Conservation (phyloP, 345 rosid species). For the Pelargonium nanum region DNA sequence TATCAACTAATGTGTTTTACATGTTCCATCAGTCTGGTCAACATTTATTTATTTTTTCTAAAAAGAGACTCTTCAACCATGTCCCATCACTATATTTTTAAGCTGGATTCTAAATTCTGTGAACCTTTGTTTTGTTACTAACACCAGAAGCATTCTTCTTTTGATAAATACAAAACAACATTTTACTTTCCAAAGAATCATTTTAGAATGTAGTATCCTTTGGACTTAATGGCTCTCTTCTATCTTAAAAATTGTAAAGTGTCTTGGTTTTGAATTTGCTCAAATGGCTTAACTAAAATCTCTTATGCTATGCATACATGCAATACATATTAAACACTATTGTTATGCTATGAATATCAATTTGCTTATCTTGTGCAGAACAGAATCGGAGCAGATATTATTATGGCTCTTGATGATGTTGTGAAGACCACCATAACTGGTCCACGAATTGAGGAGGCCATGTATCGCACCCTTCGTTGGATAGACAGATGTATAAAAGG, state of each 20-base stretch:
- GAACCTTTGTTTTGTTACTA: too few species aligned
- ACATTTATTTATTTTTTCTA: not conserved
- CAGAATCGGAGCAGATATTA: constrained; percentile 78
- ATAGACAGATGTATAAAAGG: constrained; percentile 73
- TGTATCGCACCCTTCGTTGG: constrained; percentile 84
- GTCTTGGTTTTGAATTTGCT: not conserved
- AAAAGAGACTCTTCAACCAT: not conserved
- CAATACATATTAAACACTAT: not conserved
- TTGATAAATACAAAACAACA: too few species aligned
- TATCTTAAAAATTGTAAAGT: too few species aligned
- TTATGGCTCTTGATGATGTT: constrained; percentile 87
- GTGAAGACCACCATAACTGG: constrained; percentile 75
- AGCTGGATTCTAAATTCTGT: too few species aligned
- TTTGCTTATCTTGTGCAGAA: constrained; percentile 31
- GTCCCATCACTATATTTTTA: too few species aligned
- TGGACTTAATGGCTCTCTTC: not conserved
- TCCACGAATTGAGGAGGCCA: constrained; percentile 75
- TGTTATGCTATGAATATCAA: constrained; percentile 7
- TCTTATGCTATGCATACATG: not conserved
- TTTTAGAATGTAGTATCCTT: too few species aligned
- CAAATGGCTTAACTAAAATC: not conserved
- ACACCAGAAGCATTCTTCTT: too few species aligned
- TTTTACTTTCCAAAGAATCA: too few species aligned
- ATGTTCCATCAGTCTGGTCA: not conserved
- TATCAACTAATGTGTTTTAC: not conserved